phyloP scores from a whole-genome alignment of 495 filamentous ascomycete species.

The Annulohypoxylon stygium region DNA sequence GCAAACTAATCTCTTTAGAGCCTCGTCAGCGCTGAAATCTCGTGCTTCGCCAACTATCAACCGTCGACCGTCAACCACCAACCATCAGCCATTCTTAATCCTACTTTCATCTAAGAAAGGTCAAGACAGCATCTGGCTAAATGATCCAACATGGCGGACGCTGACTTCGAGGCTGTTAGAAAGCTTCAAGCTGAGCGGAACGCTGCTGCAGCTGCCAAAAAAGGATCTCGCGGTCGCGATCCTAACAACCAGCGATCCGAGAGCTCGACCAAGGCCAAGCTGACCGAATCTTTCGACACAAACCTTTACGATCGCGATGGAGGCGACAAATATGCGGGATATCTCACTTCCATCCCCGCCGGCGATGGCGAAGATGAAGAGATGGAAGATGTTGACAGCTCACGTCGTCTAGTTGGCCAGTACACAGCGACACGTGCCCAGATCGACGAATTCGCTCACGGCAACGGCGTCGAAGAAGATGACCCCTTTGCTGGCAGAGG shows the following conservation, averaged over 20 bases:
- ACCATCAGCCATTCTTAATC: conserved; percentile 16
- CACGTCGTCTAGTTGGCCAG: conserved; percentile 89
- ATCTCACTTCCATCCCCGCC: conserved; percentile 87
- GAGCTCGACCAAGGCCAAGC: conserved; percentile 90
- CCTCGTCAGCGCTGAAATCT: conserved; percentile 43
- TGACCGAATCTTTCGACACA: conserved; percentile 95
- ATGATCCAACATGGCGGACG: conserved; percentile 68
- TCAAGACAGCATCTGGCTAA: conserved; percentile 46
- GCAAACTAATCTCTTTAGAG: conserved; percentile 17
- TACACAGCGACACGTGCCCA: conserved; percentile 93
- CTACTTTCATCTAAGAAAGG: conserved; percentile 47
- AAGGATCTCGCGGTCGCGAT: conserved; percentile 90
- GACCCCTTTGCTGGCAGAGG: conserved; percentile 84
- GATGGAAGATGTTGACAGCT: conserved; percentile 80
- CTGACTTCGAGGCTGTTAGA: conserved; percentile 85
- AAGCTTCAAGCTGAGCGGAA: conserved; percentile 94
- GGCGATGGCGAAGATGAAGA: conserved; percentile 87
- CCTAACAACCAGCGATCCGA: conserved; percentile 88
- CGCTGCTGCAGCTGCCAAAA: conserved; percentile 81
- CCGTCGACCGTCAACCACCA: not conserved
- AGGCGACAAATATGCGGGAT: conserved; percentile 87
- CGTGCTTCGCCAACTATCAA: conserved; percentile 14
- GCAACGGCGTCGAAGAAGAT: conserved; percentile 88
- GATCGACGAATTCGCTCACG: conserved; percentile 93
- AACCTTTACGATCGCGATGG: conserved; percentile 88